These are phyloP conservation scores for Millerozyma miso DNA, from an alignment of 805 yeast species.

Conservation along the genomic window DNA sequence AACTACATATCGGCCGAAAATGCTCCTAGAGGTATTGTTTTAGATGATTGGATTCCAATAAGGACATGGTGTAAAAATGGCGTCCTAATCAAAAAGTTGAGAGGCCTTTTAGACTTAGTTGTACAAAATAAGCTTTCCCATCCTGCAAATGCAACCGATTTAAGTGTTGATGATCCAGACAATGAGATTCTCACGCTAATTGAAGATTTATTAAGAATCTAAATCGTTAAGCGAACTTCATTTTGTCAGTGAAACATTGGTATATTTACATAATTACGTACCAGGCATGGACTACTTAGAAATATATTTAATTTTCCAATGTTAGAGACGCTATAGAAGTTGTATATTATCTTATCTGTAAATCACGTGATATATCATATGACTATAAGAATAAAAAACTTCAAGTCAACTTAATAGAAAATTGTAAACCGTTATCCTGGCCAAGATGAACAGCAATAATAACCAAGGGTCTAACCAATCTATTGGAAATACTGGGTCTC, in stretches of 20 bases:
- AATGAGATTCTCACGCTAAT: not conserved
- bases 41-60: constrained; percentile 87
- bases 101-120: constrained; percentile 62
- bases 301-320: too few relatives aligned
- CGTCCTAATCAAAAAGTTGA: constrained; percentile 68
- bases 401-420: too few relatives aligned
- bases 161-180: constrained; percentile 1
- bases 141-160: constrained; percentile 17
- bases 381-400: not conserved
- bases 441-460: constrained; percentile 1
- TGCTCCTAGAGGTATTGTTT: constrained; percentile 75
- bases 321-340: too few relatives aligned
- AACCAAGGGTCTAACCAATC: constrained; percentile 2
- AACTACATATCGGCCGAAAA: constrained; percentile 37
- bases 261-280: too few relatives aligned
- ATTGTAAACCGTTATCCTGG: not conserved
- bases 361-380: not conserved
- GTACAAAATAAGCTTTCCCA: constrained; percentile 55
- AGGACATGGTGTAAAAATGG: constrained; percentile 94
- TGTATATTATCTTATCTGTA: too few relatives aligned
- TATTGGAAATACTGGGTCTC: constrained; percentile 1
- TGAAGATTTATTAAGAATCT: constrained; percentile 1
- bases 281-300: too few relatives aligned
- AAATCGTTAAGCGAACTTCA: too few relatives aligned
- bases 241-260: too few relatives aligned